Evolutionary conservation across 1,284 basidiomycete species (phyloP).

Genomic region (Ganoderma sp.): DNA sequence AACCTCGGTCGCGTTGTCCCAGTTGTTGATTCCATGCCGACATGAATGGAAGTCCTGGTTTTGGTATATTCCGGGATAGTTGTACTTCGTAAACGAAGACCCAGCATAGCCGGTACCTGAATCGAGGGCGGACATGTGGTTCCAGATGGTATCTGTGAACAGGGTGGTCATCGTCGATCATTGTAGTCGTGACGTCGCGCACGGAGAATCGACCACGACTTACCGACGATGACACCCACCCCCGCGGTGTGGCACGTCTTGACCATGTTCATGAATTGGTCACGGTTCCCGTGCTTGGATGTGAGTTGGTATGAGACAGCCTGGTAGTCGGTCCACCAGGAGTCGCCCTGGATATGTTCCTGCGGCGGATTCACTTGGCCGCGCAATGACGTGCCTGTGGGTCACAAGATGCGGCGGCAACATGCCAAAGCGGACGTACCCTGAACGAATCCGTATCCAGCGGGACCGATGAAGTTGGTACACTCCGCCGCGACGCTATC

Average conservation of each 20-base stretch:
- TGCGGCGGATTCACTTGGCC: conserved; percentile 53
- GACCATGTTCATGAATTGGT: conserved; percentile 63
- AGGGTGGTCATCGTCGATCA: not conserved
- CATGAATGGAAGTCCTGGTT: conserved; percentile 68
- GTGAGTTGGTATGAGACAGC: conserved; percentile 66
- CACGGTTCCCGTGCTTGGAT: conserved; percentile 62
- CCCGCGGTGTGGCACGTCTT: conserved; percentile 63
- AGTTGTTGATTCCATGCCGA: conserved; percentile 65
- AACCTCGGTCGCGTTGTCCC: conserved; percentile 55
- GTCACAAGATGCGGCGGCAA: not conserved
- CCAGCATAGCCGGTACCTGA: conserved; percentile 56
- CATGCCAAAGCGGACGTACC: conserved; percentile 41
- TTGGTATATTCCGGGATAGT: conserved; percentile 62
- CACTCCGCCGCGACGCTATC: conserved; percentile 68
- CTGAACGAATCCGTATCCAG: conserved; percentile 72
- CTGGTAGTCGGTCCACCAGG: conserved; percentile 78
- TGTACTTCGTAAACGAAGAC: conserved; percentile 58
- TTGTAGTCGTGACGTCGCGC: no score
- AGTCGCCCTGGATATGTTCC: conserved; percentile 53
- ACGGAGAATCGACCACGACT: conserved; percentile 19
- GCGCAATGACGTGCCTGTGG: not conserved
- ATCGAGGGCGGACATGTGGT: conserved; percentile 64
- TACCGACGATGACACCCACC: conserved; percentile 64
- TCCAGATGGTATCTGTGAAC: conserved; percentile 60
- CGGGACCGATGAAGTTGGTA: conserved; percentile 66